phyloP scores from a whole-genome alignment of 305 asterid genomes.

The Lippia alba region DNA sequence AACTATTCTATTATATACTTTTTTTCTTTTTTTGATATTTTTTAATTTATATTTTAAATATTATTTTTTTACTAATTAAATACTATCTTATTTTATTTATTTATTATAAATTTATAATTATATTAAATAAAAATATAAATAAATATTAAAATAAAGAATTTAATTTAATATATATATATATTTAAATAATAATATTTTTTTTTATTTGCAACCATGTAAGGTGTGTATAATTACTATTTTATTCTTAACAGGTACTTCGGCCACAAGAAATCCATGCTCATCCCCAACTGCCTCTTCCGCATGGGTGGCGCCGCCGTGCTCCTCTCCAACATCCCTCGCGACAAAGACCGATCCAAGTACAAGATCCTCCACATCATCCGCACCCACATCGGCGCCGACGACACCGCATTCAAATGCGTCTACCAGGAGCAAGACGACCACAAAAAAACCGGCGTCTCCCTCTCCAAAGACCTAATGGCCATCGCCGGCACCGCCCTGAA shows the following conservation, averaged over 20 bases:
- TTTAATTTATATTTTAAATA: too few species aligned
- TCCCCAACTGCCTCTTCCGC: conserved; percentile 81
- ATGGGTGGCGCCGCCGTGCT: conserved; percentile 70
- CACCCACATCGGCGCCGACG: conserved; percentile 58
- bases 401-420: conserved; percentile 56
- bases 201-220: too few species aligned
- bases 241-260: conserved; percentile 77
- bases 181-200: too few species aligned
- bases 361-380: conserved; percentile 50
- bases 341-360: conserved; percentile 52
- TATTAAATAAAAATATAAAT: too few species aligned
- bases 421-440: conserved; percentile 59
- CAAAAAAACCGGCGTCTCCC: conserved; percentile 59
- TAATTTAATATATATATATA: too few species aligned
- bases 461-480: conserved; percentile 64
- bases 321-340: conserved; percentile 51
- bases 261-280: conserved; percentile 58
- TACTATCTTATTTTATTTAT: too few species aligned
- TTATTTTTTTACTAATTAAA: too few species aligned
- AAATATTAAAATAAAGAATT: too few species aligned
- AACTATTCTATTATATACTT: too few species aligned
- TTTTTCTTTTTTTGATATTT: too few species aligned
- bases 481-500: conserved; percentile 61
- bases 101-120: too few species aligned
- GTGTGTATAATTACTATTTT: too few species aligned